phyloP scores from a whole-genome alignment of 2,329 filamentous ascomycete species.

The Chaetomium sp. region DNA sequence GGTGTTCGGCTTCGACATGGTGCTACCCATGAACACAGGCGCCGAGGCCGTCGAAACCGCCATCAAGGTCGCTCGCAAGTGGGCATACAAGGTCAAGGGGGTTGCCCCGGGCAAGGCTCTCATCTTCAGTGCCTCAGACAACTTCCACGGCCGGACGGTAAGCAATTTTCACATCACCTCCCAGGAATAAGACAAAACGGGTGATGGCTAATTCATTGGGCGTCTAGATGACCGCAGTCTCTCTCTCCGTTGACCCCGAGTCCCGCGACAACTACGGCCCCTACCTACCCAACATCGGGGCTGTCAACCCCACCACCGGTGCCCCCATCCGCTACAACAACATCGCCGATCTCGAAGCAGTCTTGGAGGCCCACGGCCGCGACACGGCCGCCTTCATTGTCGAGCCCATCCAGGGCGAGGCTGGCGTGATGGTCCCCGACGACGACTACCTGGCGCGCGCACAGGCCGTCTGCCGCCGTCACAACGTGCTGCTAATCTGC shows the following conservation, averaged over 20 bases:
- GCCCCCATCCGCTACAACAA: constrained; percentile 82
- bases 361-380: constrained; percentile 71
- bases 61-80: constrained; percentile 93
- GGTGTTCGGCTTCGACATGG: constrained; percentile 95
- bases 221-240: constrained; percentile 79
- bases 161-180: constrained; percentile 26
- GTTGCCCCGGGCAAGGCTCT: constrained; percentile 79
- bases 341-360: constrained; percentile 69
- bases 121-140: constrained; percentile 78
- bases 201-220: not conserved
- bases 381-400: constrained; percentile 89
- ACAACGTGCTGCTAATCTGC: constrained; percentile 93
- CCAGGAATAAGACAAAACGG: not conserved
- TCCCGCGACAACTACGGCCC: constrained; percentile 96
- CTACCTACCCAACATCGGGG: constrained; percentile 83
- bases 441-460: constrained; percentile 79
- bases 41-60: constrained; percentile 94
- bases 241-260: constrained; percentile 90
- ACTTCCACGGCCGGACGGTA: constrained; percentile 95
- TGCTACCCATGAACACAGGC: constrained; percentile 95
- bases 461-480: constrained; percentile 80
- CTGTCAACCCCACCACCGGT: constrained; percentile 65
- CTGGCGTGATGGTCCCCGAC: constrained; percentile 90
- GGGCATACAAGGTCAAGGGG: constrained; percentile 94
- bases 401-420: constrained; percentile 96